phyloP scores from a whole-genome alignment of 164 flowering plant species.

The Aristolochia contorta region DNA sequence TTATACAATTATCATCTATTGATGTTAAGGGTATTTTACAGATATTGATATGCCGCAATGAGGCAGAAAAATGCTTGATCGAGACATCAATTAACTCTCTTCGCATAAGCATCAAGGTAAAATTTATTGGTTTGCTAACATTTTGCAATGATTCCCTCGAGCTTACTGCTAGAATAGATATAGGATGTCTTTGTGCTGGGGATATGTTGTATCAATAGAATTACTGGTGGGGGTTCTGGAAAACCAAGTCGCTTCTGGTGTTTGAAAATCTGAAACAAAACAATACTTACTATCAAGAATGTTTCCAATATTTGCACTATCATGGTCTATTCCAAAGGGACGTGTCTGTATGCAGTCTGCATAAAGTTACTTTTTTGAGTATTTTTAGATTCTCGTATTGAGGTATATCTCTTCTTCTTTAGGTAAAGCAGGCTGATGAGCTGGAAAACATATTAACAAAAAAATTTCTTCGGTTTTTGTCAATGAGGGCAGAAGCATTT shows the following conservation, averaged over 20 bases:
- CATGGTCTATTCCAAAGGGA: too few species aligned
- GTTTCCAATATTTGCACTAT: too few species aligned
- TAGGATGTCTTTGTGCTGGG: too few species aligned
- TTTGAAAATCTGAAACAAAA: background rate
- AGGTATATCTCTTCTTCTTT: conserved; percentile 12
- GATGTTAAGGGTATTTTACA: conserved; percentile 16
- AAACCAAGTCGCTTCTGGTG: too few species aligned
- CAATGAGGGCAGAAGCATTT: conserved; percentile 99
- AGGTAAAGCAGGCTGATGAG: conserved; percentile 97
- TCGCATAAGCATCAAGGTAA: conserved; percentile 94
- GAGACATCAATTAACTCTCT: conserved; percentile 95
- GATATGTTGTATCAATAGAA: too few species aligned
- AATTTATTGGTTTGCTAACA: background rate
- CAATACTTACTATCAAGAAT: too few species aligned
- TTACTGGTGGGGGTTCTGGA: too few species aligned
- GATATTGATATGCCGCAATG: conserved; percentile 96
- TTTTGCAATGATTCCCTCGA: conserved; percentile 1
- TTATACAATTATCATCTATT: background rate
- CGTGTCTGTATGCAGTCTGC: too few species aligned
- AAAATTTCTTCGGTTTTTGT: conserved; percentile 91
- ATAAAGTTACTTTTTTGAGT: too few species aligned
- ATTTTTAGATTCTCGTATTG: background rate
- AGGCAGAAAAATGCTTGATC: conserved; percentile 94
- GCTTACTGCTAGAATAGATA: background rate
- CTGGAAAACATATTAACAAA: conserved; percentile 91